Percentiles rank a stretch among this genome's conserved stretches.
Conservation (phyloP, 2,329 filamentous ascomycete species). For the Dactylonectria estremocensis region DNA sequence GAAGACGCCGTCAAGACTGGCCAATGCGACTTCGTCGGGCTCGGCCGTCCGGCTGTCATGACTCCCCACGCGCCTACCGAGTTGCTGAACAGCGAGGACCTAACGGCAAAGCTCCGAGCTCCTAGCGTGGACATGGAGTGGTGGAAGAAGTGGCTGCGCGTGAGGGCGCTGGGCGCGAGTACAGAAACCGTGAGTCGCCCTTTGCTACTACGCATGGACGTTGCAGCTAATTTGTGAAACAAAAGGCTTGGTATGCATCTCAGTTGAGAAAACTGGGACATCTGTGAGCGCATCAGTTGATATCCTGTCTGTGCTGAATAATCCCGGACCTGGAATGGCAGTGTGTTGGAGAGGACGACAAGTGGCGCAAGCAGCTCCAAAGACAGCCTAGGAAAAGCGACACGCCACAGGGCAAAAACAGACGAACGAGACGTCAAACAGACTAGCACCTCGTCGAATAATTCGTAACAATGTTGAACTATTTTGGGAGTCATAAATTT, state of each 20-base stretch:
- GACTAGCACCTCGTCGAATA: no score
- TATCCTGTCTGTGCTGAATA: no score
- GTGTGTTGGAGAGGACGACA: no score
- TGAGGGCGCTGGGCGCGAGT: neutral
- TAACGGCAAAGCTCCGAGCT: neutral
- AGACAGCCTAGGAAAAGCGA: no score
- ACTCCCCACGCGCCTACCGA: neutral
- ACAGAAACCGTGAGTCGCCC: neutral
- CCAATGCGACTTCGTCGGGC: slow-evolving; percentile 3
- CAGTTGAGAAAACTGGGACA: neutral
- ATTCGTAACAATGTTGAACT: no score
- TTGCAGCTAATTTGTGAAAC: neutral
- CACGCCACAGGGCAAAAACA: no score
- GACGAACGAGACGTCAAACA: no score
- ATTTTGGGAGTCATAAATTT: no score
- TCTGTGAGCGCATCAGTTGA: no score
- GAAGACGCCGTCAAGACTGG: neutral
- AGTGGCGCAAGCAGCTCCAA: no score
- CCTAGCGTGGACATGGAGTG: neutral
- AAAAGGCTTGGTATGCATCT: neutral
- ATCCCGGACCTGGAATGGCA: no score
- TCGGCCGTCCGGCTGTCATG: neutral
- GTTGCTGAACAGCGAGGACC: neutral
- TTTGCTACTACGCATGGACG: neutral
- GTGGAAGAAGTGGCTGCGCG: neutral